Evolutionary conservation across 2,329 filamentous ascomycete species (phyloP).

Genomic region (Pestalotiopsis sp.): DNA sequence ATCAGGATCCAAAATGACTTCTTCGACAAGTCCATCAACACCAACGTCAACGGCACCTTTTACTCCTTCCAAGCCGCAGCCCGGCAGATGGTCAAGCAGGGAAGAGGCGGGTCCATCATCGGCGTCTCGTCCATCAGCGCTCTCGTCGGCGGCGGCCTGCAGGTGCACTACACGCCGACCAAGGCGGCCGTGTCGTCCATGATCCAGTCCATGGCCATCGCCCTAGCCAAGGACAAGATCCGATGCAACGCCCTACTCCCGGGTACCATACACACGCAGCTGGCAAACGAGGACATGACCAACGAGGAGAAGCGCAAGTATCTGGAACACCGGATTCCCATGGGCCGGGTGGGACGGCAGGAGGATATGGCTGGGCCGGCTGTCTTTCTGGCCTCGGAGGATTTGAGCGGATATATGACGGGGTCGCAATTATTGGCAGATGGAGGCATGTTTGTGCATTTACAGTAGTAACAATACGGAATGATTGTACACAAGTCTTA

Average conservation of each 20-base stretch:
- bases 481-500: too few relatives aligned
- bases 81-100: slow-evolving; percentile 73
- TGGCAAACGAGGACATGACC: slow-evolving; percentile 80
- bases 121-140: slow-evolving; percentile 74
- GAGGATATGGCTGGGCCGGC: slow-evolving; percentile 79
- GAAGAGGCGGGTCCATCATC: slow-evolving; percentile 81
- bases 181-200: slow-evolving; percentile 81
- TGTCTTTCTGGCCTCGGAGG: slow-evolving; percentile 79
- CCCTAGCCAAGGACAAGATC: slow-evolving; percentile 74
- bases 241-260: slow-evolving; percentile 83
- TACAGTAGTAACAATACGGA: slow-evolving; percentile 42
- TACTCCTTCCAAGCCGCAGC: slow-evolving; percentile 85
- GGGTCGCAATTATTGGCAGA: slow-evolving; percentile 85
- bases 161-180: slow-evolving; percentile 87
- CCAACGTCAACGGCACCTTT: slow-evolving; percentile 86
- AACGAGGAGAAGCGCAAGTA: slow-evolving; percentile 72
- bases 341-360: slow-evolving; percentile 73
- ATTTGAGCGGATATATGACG: slow-evolving; percentile 79
- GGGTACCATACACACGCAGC: slow-evolving; percentile 80
- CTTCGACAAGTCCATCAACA: slow-evolving; percentile 71
- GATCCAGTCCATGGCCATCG: slow-evolving; percentile 83
- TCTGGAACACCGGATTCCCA: slow-evolving; percentile 80
- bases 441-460: slow-evolving; percentile 86
- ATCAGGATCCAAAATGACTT: slow-evolving; percentile 67
- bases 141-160: slow-evolving; percentile 75